Conservation (phyloP, 2,329 filamentous ascomycete genomes). For the Fusarium transvaalense region DNA sequence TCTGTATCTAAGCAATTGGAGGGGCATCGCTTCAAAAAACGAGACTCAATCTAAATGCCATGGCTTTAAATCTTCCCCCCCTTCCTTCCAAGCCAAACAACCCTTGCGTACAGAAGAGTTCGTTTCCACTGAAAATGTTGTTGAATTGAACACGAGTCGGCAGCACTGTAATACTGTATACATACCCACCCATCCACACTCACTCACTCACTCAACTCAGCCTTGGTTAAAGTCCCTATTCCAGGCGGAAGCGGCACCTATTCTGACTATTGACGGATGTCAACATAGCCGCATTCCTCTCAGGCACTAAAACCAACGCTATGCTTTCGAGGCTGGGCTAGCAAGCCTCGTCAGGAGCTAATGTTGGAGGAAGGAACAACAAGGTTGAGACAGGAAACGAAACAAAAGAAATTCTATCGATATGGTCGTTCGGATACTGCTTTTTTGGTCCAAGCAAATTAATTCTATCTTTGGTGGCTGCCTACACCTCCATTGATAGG, state of each 20-base stretch:
- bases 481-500: background rate
- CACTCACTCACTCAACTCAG: no score
- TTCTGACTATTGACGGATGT: conserved; percentile 23
- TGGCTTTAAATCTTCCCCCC: background rate
- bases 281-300: conserved; percentile 33
- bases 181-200: background rate
- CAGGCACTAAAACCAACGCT: conserved; percentile 25
- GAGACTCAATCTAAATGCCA: conserved; percentile 13
- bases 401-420: conserved; percentile 23
- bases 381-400: conserved; percentile 37
- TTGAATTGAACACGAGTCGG: conserved; percentile 1
- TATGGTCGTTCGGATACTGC: background rate
- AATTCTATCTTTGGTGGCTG: background rate
- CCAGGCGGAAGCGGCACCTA: conserved; percentile 14
- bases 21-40: conserved; percentile 18
- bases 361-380: conserved; percentile 18
- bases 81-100: background rate
- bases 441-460: background rate
- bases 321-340: conserved; percentile 20
- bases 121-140: conserved; percentile 23
- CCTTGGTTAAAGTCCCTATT: conserved; percentile 8
- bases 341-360: conserved; percentile 32
- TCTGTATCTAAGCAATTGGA: conserved; percentile 3
- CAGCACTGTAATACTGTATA: conserved; percentile 32
- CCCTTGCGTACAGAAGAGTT: background rate